phyloP scores from a whole-genome alignment of 306 rosid species.

The Trifolium repens region DNA sequence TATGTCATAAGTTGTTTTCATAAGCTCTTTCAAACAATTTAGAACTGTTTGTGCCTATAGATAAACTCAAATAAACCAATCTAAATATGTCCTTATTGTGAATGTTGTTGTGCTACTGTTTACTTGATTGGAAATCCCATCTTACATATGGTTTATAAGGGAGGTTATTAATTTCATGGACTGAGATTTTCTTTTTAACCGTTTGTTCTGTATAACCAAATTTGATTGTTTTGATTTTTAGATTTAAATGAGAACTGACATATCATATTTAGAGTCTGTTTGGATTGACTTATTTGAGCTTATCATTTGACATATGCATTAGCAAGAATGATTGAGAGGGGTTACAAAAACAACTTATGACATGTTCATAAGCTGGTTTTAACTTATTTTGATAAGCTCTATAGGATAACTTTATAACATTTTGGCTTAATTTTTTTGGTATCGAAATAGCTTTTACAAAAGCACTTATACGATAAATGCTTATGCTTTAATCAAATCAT shows the following conservation, averaged over 20 bases:
- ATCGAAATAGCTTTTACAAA: not conserved
- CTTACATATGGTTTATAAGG: not conserved
- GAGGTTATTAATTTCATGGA: constrained; percentile 11
- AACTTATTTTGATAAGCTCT: not conserved
- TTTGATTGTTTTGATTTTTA: not conserved
- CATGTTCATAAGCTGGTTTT: not conserved
- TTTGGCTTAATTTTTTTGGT: not conserved
- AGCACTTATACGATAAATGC: not conserved
- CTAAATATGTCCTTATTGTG: not conserved
- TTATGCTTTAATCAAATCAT: not conserved
- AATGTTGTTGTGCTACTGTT: not conserved
- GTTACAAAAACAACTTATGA: not conserved
- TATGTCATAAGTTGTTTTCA: no score
- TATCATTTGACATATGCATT: not conserved
- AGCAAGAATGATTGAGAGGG: not conserved
- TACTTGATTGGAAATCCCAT: constrained; percentile 15
- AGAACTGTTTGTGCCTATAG: no score
- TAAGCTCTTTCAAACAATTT: no score
- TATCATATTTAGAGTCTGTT: not conserved
- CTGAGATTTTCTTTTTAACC: not conserved
- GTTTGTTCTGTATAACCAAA: not conserved
- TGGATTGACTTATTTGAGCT: not conserved
- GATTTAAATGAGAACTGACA: not conserved
- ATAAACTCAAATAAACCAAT: no score
- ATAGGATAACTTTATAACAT: not conserved